Evolutionary conservation across 148 eudicot species (phyloP), one percentile per base, ranked within the genome.

Genomic region (Rhododendron vialii): DNA sequence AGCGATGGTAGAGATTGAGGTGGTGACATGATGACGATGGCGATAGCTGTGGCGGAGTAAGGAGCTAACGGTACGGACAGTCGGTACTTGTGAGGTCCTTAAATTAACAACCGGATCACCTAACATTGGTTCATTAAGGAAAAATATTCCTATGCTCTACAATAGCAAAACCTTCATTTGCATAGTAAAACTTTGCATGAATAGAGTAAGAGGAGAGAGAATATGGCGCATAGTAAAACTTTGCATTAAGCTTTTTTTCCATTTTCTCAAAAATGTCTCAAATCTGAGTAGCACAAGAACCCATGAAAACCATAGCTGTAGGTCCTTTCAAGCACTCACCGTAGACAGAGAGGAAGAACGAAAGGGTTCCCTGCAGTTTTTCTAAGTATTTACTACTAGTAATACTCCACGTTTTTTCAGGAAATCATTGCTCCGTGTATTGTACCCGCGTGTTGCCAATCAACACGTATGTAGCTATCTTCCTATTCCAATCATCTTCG

Each of bases 241-340:
- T 73, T 47, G 67, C 50, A 57, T 84, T 85, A 30, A 61, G 85
- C 78, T 73, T 73, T 73, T 73, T 65, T 77, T 65, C 33, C 55
- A 7, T 67, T 67, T 84, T 79, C 86, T 78, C 65, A 80, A 69
- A 83, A 84, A 33, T 55, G 51, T 73, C 85, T 82, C 77, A 36
- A 43, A 81, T 69, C 28, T 67, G n/a, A 13, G 20, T 1, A 28
- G 36, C 15, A 77, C 83, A 77, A 61, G 18, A 63, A 15, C 51
- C 82, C 33, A 1, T 22, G 76, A 14, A 18, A 82, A 59, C 84
- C 43, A 38, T 8, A 36, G 48, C 33, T 61, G 48, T 55, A 75
- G 43, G 63, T 57, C 24, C 26, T 74, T 11, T 14, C 22, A 86
- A 51, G 61, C 67, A 79, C 86, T 75, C 84, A 14, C 67, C 57